These are phyloP conservation scores for Canavalia gladiata DNA, from an alignment of 306 rosid genomes.

Conservation along the genomic window DNA sequence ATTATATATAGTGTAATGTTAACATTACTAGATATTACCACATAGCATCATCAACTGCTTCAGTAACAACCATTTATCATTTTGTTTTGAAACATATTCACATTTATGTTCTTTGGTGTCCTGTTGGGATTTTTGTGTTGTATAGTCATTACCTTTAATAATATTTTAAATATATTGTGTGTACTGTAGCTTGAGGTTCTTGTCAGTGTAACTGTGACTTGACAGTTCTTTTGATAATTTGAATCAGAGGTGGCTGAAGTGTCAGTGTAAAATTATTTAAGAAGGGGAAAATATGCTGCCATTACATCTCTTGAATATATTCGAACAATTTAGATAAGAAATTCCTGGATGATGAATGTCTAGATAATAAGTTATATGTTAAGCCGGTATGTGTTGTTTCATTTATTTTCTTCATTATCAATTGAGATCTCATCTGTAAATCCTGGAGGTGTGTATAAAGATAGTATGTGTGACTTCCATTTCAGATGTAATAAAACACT, in stretches of 20 bases:
- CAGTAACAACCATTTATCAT: constrained; percentile 21
- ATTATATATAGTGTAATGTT: constrained; percentile 18
- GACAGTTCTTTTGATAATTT: neutral
- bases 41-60: constrained; percentile 33
- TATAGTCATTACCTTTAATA: constrained; percentile 1
- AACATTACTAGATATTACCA: constrained; percentile 20
- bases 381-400: neutral
- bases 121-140: constrained; percentile 8
- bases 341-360: neutral
- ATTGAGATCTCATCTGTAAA: constrained; percentile 22
- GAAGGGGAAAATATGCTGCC: neutral
- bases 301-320: constrained; percentile 12
- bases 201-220: neutral
- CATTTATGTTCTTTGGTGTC: neutral
- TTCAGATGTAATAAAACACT: neutral
- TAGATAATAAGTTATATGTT: constrained; percentile 5
- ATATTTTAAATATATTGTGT: neutral
- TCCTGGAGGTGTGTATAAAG: neutral
- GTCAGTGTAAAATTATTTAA: constrained; percentile 16
- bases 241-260: neutral
- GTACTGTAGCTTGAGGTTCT: constrained; percentile 6
- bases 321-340: neutral
- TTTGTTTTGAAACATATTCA: neutral
- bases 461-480: neutral
- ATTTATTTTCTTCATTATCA: constrained; percentile 3